Percentiles rank a stretch among this genome's conserved stretches.
These are phyloP conservation scores for Plasmodium knowlesi DNA, from an alignment of 169 alveolate genomes.

Conservation along the genomic window DNA sequence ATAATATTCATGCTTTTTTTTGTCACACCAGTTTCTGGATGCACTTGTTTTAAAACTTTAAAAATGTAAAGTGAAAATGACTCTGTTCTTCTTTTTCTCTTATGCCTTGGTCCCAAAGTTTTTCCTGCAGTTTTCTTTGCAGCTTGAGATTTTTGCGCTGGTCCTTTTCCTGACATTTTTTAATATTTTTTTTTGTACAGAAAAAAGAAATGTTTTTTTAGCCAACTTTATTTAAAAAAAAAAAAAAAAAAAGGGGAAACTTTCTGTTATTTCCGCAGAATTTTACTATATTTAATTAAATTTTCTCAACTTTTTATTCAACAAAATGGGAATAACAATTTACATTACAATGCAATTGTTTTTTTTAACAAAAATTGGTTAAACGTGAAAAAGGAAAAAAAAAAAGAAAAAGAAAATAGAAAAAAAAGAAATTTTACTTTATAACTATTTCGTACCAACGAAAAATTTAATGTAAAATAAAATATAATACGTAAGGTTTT, in stretches of 20 bases:
- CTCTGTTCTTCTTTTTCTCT: slow-evolving; percentile 95
- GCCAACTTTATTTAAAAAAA: not conserved
- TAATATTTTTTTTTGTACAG: slow-evolving; percentile 41
- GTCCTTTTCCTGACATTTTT: slow-evolving; percentile 91
- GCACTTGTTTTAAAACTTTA: slow-evolving; percentile 99
- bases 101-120: slow-evolving; percentile 90
- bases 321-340: slow-evolving; percentile 28
- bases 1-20: slow-evolving; percentile 98
- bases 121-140: slow-evolving; percentile 92
- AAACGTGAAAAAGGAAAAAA: slow-evolving; percentile 7
- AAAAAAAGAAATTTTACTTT: not conserved
- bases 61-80: slow-evolving; percentile 97
- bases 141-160: slow-evolving; percentile 90
- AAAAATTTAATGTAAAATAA: not conserved
- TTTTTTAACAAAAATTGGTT: slow-evolving; percentile 21
- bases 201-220: slow-evolving; percentile 1
- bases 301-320: slow-evolving; percentile 20
- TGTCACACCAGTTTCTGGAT: slow-evolving; percentile 98
- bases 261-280: slow-evolving; percentile 25
- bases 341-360: not conserved
- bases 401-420: slow-evolving; percentile 3
- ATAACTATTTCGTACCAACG: slow-evolving; percentile 3
- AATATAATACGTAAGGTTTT: not conserved
- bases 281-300: slow-evolving; percentile 19
- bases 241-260: not conserved